Conservation (phyloP, 768 basidiomycete genomes). For the Gloeophyllum trabeum region DNA sequence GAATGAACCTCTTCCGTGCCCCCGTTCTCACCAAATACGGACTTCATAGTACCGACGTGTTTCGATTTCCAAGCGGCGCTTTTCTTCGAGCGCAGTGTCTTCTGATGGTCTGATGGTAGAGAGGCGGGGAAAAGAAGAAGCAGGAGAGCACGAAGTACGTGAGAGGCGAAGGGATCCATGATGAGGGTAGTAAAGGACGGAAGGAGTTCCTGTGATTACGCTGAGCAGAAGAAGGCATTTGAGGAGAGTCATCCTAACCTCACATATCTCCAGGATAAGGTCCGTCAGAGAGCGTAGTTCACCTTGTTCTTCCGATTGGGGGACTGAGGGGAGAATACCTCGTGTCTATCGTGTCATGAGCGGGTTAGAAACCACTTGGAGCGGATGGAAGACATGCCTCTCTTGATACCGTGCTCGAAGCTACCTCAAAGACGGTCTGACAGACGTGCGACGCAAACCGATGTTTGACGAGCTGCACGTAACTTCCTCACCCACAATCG, state of each 20-base stretch:
- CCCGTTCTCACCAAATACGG: constrained; percentile 38
- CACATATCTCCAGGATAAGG: constrained; percentile 50
- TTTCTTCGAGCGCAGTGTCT: constrained; percentile 70
- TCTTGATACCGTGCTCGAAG: constrained; percentile 48
- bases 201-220: constrained; percentile 53
- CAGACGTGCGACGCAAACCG: constrained; percentile 94
- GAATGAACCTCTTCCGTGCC: constrained; percentile 18
- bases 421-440: constrained; percentile 75
- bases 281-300: constrained; percentile 57
- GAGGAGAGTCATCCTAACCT: constrained; percentile 31
- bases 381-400: constrained; percentile 35
- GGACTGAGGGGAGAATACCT: constrained; percentile 37
- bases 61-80: constrained; percentile 73
- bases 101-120: constrained; percentile 23
- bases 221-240: constrained; percentile 7
- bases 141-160: constrained; percentile 75
- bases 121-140: constrained; percentile 58
- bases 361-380: background rate
- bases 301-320: constrained; percentile 40
- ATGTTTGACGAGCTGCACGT: constrained; percentile 55
- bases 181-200: constrained; percentile 53
- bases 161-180: constrained; percentile 84
- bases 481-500: constrained; percentile 26
- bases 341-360: constrained; percentile 26
- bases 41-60: constrained; percentile 74